phyloP scores from a whole-genome alignment of 495 filamentous ascomycete genomes.

The Hypoxylon perforatum region DNA sequence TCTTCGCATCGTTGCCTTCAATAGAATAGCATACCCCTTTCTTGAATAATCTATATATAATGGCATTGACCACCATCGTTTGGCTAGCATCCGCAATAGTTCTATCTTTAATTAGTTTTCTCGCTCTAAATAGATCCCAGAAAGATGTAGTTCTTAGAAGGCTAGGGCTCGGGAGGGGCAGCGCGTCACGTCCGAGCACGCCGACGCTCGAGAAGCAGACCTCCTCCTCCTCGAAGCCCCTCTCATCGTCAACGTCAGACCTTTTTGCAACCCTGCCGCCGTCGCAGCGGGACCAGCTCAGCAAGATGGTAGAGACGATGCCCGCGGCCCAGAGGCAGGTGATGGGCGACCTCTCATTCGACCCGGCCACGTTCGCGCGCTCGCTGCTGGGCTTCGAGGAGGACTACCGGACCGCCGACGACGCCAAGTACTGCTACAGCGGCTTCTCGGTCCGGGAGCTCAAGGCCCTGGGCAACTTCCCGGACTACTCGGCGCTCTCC shows the following conservation, averaged over 20 bases:
- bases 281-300: constrained; percentile 51
- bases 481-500: constrained; percentile 81
- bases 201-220: constrained; percentile 39
- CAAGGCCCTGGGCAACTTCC: constrained; percentile 80
- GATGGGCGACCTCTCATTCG: constrained; percentile 32
- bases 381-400: constrained; percentile 40
- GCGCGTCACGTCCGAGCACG: constrained; percentile 29
- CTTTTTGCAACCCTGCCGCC: constrained; percentile 29
- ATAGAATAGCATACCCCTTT: not conserved
- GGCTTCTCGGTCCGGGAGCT: constrained; percentile 75
- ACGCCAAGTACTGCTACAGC: constrained; percentile 50
- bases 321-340: constrained; percentile 24
- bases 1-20: not conserved
- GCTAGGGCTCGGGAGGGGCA: constrained; percentile 22
- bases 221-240: constrained; percentile 26
- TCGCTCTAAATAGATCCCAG: constrained; percentile 39
- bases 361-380: constrained; percentile 16
- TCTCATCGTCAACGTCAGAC: constrained; percentile 25
- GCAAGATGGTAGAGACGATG: constrained; percentile 33
- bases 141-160: constrained; percentile 37
- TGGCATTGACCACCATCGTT: constrained; percentile 7
- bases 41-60: constrained; percentile 3
- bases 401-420: constrained; percentile 46
- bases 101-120: constrained; percentile 40
- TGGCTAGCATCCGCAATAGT: constrained; percentile 37